Conservation (phyloP, 352 stramenopile species). For the Phytophthora vignae region DNA sequence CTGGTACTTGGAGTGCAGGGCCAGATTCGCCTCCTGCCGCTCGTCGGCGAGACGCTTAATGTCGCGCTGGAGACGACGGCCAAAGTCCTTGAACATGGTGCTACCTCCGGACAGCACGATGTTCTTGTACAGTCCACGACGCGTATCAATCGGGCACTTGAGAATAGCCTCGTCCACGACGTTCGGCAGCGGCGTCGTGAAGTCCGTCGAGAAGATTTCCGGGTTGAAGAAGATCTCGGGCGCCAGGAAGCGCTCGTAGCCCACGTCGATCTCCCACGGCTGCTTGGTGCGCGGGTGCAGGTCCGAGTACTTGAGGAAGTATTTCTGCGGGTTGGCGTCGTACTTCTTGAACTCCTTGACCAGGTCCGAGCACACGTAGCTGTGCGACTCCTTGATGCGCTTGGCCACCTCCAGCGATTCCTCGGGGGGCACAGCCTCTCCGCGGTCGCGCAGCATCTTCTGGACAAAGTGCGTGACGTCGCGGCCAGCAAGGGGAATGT, state of each 20-base stretch:
- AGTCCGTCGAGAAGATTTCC: conserved; percentile 96
- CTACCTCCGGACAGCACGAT: conserved; percentile 95
- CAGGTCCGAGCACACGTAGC: conserved; percentile 95
- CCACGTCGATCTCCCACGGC: conserved; percentile 91
- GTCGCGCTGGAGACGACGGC: conserved; percentile 92
- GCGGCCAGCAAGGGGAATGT: conserved; percentile 94
- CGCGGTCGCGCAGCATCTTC: conserved; percentile 92
- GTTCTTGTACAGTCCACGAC: conserved; percentile 96
- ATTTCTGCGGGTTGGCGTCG: conserved; percentile 93
- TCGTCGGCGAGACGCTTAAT: conserved; percentile 94
- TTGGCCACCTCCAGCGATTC: conserved; percentile 93
- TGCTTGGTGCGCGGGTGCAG: conserved; percentile 82
- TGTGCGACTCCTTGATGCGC: conserved; percentile 95
- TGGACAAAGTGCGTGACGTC: conserved; percentile 97
- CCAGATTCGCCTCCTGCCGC: conserved; percentile 91
- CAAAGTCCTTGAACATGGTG: conserved; percentile 99
- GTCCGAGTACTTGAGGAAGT: conserved; percentile 90
- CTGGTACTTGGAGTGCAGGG: conserved; percentile 75
- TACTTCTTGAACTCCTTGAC: conserved; percentile 97
- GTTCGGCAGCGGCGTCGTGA: conserved; percentile 92
- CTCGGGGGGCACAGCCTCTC: conserved; percentile 92
- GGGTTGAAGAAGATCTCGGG: conserved; percentile 98
- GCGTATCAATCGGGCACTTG: conserved; percentile 96
- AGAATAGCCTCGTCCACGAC: conserved; percentile 96
- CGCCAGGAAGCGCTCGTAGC: conserved; percentile 94